These are phyloP conservation scores for Pichia cabralensis DNA, from an alignment of 805 yeast species.

Conservation along the genomic window DNA sequence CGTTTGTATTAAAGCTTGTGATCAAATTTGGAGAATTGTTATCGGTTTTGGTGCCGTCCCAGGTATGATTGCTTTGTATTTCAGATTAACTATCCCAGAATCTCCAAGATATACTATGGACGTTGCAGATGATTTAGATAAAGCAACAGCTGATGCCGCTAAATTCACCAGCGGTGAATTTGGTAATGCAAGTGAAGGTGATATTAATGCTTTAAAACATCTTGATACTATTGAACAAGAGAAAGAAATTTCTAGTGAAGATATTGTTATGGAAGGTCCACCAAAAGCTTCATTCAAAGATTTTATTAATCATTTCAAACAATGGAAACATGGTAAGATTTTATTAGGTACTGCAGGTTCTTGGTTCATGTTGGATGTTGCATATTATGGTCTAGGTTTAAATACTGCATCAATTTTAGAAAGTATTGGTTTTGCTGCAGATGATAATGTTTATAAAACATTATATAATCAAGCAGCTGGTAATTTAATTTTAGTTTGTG, in stretches of 20 bases:
- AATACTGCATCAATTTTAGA: slow-evolving; percentile 73
- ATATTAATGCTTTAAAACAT: slow-evolving; percentile 33
- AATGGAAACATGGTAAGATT: slow-evolving; percentile 83
- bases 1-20: slow-evolving; percentile 67
- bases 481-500: slow-evolving; percentile 85
- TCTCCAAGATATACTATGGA: slow-evolving; percentile 87
- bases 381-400: slow-evolving; percentile 81
- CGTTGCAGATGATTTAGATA: slow-evolving; percentile 46
- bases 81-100: slow-evolving; percentile 89
- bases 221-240: slow-evolving; percentile 11
- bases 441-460: slow-evolving; percentile 56
- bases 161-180: no score
- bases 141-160: slow-evolving; percentile 50
- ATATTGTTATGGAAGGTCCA: slow-evolving; percentile 25
- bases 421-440: slow-evolving; percentile 77
- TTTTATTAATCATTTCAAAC: slow-evolving; percentile 60
- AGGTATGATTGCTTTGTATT: slow-evolving; percentile 75
- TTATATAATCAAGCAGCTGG: slow-evolving; percentile 80
- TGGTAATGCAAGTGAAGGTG: no score
- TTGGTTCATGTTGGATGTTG: slow-evolving; percentile 87
- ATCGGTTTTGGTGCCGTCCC: slow-evolving; percentile 89
- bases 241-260: slow-evolving; percentile 28
- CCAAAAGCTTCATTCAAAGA: slow-evolving; percentile 29
- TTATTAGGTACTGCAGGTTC: slow-evolving; percentile 84
- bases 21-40: slow-evolving; percentile 90